Conservation (phyloP, 2,329 filamentous ascomycete species). For the Trichocomaceae sp. region DNA sequence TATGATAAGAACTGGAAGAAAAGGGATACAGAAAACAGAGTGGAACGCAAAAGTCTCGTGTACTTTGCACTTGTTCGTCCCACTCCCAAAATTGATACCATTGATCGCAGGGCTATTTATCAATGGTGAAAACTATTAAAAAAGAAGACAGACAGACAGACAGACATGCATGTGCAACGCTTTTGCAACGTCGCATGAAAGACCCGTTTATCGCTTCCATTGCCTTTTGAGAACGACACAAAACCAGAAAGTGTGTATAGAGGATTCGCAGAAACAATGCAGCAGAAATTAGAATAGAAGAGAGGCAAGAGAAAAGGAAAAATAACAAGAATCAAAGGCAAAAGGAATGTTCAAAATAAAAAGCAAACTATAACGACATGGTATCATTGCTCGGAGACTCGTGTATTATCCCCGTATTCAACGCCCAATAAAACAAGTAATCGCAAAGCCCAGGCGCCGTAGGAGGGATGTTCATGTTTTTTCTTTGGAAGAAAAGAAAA, state of each 20-base stretch:
- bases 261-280: conserved; percentile 11
- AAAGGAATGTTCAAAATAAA: conserved; percentile 9
- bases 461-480: conserved; percentile 4
- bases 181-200: conserved; percentile 14
- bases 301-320: conserved; percentile 11
- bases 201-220: conserved; percentile 21
- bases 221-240: neutral
- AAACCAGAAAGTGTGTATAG: conserved; percentile 10
- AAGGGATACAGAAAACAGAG: neutral
- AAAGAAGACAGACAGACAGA: too few species aligned
- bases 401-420: conserved; percentile 36
- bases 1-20: neutral
- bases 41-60: conserved; percentile 19
- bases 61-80: conserved; percentile 19
- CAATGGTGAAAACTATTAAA: neutral
- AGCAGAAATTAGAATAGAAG: conserved; percentile 4
- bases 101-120: conserved; percentile 12
- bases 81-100: conserved; percentile 14
- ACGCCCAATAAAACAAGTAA: conserved; percentile 19
- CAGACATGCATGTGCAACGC: conserved; percentile 14
- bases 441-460: conserved; percentile 5
- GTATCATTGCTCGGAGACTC: conserved; percentile 38
- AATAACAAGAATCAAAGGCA: conserved; percentile 7
- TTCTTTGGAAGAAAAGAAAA: neutral
- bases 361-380: conserved; percentile 22